A percentile compares a stretch with the other conserved stretches of the same genome.
Conservation (phyloP, 1,284 basidiomycete species). For the Sanghuangporus weigelae region DNA sequence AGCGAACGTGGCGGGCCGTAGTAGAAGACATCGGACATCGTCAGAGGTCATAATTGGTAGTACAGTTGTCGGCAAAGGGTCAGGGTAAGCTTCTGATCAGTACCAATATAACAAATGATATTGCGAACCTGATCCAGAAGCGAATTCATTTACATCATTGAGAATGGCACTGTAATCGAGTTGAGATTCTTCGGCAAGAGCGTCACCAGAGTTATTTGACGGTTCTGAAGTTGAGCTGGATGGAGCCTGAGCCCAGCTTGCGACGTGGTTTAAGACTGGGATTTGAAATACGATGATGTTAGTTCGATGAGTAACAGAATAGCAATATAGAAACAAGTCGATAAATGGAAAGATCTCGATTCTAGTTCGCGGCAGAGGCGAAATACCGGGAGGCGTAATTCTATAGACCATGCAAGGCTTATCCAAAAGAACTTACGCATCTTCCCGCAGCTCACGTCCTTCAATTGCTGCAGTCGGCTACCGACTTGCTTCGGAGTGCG, state of each 20-base stretch:
- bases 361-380: neutral
- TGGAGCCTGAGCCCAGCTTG: slow-evolving; percentile 10
- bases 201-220: neutral
- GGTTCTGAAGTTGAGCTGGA: neutral
- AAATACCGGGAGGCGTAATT: neutral
- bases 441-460: slow-evolving; percentile 62
- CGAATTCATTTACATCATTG: neutral
- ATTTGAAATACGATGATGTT: neutral
- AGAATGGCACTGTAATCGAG: neutral
- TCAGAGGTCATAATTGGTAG: no score
- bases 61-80: no score
- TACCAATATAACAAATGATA: neutral
- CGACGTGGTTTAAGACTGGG: slow-evolving; percentile 13
- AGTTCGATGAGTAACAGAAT: neutral
- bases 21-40: neutral
- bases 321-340: neutral
- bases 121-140: neutral
- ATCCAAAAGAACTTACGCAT: slow-evolving; percentile 41
- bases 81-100: neutral
- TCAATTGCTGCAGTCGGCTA: slow-evolving; percentile 64
- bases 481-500: slow-evolving; percentile 70
- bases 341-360: neutral
- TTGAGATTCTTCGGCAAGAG: neutral
- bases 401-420: neutral
- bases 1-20: neutral